A percentile compares a stretch with the other conserved stretches of the same genome.
These are phyloP conservation scores for Melanomma pulvis-pyrius DNA, from an alignment of 495 filamentous ascomycete genomes.

Conservation along the genomic window DNA sequence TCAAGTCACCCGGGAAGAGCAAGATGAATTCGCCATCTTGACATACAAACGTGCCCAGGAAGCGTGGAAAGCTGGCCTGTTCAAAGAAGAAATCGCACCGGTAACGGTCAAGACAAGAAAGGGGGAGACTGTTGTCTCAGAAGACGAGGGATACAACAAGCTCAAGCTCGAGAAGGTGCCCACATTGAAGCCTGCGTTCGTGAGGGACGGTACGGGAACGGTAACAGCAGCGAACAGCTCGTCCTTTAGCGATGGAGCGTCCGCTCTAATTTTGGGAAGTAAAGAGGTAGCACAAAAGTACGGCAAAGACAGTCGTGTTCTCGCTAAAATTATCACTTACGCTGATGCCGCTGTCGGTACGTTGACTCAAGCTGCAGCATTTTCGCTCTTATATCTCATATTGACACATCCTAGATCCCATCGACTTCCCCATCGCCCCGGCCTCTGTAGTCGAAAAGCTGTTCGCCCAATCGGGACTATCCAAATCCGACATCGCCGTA, in stretches of 20 bases:
- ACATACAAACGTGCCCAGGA: conserved; percentile 85
- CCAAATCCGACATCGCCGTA: conserved; percentile 81
- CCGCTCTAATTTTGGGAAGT: conserved; percentile 82
- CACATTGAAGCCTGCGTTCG: conserved; percentile 86
- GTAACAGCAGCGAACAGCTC: conserved; percentile 94
- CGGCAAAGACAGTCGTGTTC: conserved; percentile 69
- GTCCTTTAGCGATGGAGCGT: conserved; percentile 91
- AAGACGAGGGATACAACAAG: conserved; percentile 86
- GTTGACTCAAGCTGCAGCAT: background rate
- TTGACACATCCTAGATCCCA: conserved; percentile 60
- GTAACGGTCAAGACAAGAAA: conserved; percentile 84
- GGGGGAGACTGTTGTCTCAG: conserved; percentile 71
- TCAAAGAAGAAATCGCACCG: conserved; percentile 83
- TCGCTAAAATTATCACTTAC: conserved; percentile 80
- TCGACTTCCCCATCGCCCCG: conserved; percentile 94
- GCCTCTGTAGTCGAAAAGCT: conserved; percentile 90
- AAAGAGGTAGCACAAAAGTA: conserved; percentile 75
- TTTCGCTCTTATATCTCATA: background rate
- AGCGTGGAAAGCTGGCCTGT: conserved; percentile 80
- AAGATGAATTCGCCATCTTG: conserved; percentile 87
- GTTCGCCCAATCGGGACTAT: conserved; percentile 84
- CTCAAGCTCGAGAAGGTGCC: conserved; percentile 82
- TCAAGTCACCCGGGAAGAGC: conserved; percentile 74
- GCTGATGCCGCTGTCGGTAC: conserved; percentile 79
- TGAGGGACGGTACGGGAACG: conserved; percentile 79